Base-by-base conservation (phyloP, 192 early-diverging fungal species). In the Kickxella alabastrina region DNA sequence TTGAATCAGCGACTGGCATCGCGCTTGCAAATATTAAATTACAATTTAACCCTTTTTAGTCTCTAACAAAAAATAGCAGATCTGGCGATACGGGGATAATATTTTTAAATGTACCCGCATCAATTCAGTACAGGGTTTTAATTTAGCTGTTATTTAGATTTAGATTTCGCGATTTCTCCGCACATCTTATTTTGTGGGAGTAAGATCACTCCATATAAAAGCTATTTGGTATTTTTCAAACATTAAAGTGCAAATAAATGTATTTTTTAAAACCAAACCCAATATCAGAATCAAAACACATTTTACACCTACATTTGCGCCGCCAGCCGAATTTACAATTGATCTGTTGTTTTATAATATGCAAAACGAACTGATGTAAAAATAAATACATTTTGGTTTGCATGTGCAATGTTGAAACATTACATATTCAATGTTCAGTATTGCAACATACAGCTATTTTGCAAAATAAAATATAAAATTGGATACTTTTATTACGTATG, bases 401-500 rank as follows among this genome's bases (percentile, higher is more conserved):
- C n/a, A n/a, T n/a, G n/a, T n/a, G n/a, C n/a, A 32, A 32, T 32
- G 12, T 32, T 12, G 6, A 32, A 32, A 32, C 31, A 32, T 32
- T 8, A 32, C 31, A 32, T 12, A 32, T 8, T 32, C 12, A 8
- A 6, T 32, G 6, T 12, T 8, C 12, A 32, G 6, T 32, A 32
- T 32, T 12, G 31, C 31, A 6, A 8, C 31, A 32, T 6, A 32
- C 12, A 8, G 6, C 12, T 32, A 8, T 32, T 12, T 32, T 6
- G 12, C 12, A 32, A 12, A 6, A 8, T 32, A 8, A 12, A 12
- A 32, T 6, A 32, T 32, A 32, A 12, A 6, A 8, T 32, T 32
- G 31, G 31, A 32, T 8, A 32, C 31, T 32, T 32, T 48, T 65
- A 58, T 15, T 61, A 61, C 19, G 32, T 19, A 21, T 42, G 23